A percentile compares a stretch with the other conserved stretches of the same genome.
These are phyloP conservation scores for Macrotyloma uniflorum DNA, from an alignment of 306 rosid genomes.

Conservation along the genomic window DNA sequence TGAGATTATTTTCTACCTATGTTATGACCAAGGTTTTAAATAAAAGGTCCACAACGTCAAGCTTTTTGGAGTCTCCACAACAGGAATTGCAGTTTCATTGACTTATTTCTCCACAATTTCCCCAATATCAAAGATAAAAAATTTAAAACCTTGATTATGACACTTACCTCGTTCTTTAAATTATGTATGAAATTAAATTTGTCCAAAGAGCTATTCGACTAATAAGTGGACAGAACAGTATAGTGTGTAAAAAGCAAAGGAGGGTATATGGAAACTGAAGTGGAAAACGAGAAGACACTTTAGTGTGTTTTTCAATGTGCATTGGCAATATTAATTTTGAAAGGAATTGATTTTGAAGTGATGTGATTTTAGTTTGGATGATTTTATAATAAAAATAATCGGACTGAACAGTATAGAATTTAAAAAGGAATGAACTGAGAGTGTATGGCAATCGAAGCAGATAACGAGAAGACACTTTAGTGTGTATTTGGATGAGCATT, in stretches of 20 bases:
- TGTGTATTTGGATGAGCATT: no score
- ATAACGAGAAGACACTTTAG: no score
- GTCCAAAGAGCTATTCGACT: conserved; percentile 10
- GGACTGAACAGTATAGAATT: no score
- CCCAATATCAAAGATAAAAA: background rate
- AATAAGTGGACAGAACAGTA: background rate
- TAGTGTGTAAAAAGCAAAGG: background rate
- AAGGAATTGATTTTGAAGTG: no score
- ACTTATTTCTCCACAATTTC: background rate
- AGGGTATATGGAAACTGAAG: background rate
- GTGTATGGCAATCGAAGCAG: no score
- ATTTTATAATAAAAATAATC: no score
- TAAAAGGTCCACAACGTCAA: background rate
- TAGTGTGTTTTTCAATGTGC: no score
- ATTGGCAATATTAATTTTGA: no score
- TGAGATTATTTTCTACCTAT: background rate
- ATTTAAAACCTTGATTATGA: background rate
- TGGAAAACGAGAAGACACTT: background rate
- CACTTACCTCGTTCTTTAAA: background rate
- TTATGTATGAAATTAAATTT: background rate
- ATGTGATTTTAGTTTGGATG: no score
- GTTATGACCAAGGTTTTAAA: background rate
- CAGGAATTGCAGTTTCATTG: background rate
- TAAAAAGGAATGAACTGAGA: no score
- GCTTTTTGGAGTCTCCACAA: background rate